phyloP scores from a whole-genome alignment of 768 basidiomycete species.

The Neoboletus subvelutipes region DNA sequence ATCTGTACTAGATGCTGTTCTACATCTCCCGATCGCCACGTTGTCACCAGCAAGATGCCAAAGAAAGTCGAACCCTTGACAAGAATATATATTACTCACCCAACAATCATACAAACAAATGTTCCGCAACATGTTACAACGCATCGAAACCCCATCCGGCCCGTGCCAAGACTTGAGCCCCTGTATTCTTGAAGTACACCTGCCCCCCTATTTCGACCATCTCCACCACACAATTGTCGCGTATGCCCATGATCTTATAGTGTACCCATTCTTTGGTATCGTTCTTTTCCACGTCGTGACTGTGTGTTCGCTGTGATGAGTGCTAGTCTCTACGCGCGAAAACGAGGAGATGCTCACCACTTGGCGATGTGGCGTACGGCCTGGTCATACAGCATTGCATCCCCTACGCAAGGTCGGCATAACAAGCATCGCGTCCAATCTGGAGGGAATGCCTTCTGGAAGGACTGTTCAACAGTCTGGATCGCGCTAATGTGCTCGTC shows the following conservation, averaged over 20 bases:
- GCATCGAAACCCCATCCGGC: not conserved
- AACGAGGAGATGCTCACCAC: not conserved
- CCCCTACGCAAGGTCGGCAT: constrained; percentile 10
- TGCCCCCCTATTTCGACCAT: constrained; percentile 1
- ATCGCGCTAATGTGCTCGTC: constrained; percentile 9
- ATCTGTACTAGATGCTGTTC: not conserved
- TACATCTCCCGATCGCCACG: not conserved
- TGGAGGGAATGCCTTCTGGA: not conserved
- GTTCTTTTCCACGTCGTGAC: not conserved
- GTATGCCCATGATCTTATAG: not conserved
- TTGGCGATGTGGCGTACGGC: constrained; percentile 1
- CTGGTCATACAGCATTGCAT: not conserved
- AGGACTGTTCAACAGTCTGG: constrained; percentile 3
- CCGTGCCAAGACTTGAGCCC: not conserved
- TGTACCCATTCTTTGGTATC: constrained; percentile 1
- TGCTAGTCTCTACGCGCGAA: too few species aligned
- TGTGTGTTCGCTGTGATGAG: constrained; percentile 1
- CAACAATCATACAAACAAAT: not conserved
- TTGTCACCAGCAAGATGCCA: constrained; percentile 14
- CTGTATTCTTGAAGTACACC: constrained; percentile 8
- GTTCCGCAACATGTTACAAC: not conserved
- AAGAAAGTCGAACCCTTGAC: not conserved
- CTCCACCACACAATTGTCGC: not conserved
- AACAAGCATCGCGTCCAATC: constrained; percentile 9
- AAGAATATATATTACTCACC: not conserved